Base-by-base conservation (phyloP, 352 stramenopile genomes). In the Phytopythium mirpurense region DNA sequence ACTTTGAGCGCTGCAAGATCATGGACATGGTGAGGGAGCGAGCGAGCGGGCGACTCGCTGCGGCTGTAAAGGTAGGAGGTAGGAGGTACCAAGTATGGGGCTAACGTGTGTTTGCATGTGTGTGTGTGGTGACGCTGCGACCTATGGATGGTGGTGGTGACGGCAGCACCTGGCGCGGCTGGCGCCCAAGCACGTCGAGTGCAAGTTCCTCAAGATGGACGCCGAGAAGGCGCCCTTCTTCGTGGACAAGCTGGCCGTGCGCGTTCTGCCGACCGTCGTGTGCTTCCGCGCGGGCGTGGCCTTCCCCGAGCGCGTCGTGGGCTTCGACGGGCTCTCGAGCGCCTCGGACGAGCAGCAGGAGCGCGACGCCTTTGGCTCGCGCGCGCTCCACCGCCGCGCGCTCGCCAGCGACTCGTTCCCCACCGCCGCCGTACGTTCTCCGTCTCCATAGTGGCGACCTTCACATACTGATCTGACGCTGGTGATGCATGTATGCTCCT, bases 1-100 rank as follows among this genome's bases (percentile, higher is more conserved):
- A 99, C 57, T 99, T 99, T 75, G 87, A 98, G 70, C 77, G 87
- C 24, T 99, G 94, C 75, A 98, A 98, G 72, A 95, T 99, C 63
- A 98, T 99, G 91, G 94, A 99, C 68, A 96, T 88, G 74, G 68
- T 78, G 19, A 10, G 37, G 2, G 24, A 23, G 14, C 7, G 31
- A 5, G 11, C 18, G n/a, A n/a, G n/a, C n/a, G n/a, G n/a, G n/a
- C n/a, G n/a, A n/a, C n/a, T n/a, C n/a, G n/a, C n/a, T n/a, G n/a
- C n/a, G n/a, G n/a, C n/a, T n/a, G n/a, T n/a, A n/a, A n/a, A n/a
- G n/a, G n/a, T n/a, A n/a, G n/a, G n/a, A n/a, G n/a, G n/a, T n/a
- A n/a, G n/a, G n/a, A n/a, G n/a, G n/a, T n/a, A n/a, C n/a, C n/a
- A n/a, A n/a, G n/a, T n/a, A n/a, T n/a, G n/a, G n/a, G n/a, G n/a